Evolutionary conservation across 352 stramenopile species (phyloP).

Genomic region (Thraustochytrium sp.): DNA sequence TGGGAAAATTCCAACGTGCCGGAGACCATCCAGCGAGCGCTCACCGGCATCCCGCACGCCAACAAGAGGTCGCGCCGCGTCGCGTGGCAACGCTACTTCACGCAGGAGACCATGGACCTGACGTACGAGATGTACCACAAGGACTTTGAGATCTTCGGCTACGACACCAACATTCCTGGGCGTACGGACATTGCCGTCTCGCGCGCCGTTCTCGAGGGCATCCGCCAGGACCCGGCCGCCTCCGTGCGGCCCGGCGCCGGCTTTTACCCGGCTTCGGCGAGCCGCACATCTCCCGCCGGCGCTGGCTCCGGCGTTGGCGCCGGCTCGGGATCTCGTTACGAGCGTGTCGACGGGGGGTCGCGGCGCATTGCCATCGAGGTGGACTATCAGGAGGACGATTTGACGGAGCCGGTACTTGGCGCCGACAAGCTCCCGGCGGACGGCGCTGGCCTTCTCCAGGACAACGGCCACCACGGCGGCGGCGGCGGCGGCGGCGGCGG

Average conservation of each 20-base stretch:
- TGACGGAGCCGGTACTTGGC: neutral
- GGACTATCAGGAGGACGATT: slow-evolving; percentile 12
- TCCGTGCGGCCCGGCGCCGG: neutral
- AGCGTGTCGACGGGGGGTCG: neutral
- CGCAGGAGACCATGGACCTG: slow-evolving; percentile 56
- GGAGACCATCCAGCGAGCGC: slow-evolving; percentile 49
- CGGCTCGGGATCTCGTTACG: neutral
- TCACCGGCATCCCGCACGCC: slow-evolving; percentile 55
- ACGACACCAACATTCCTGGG: slow-evolving; percentile 47
- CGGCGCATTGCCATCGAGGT: neutral
- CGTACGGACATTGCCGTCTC: slow-evolving; percentile 47
- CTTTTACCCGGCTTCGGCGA: neutral
- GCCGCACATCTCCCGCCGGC: neutral
- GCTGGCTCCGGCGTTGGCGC: too few relatives aligned
- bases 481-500: too few relatives aligned
- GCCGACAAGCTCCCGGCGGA: neutral
- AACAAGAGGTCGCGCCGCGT: slow-evolving; percentile 50
- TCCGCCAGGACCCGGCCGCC: neutral
- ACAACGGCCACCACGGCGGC: neutral
- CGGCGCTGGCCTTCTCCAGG: neutral
- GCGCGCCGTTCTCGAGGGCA: neutral
- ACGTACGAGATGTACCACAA: slow-evolving; percentile 55
- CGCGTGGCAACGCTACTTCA: slow-evolving; percentile 55
- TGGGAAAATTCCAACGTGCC: slow-evolving; percentile 50
- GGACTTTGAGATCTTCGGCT: slow-evolving; percentile 57